Base-by-base conservation (phyloP, 192 early-diverging fungal species). In the Coemansia pectinata region DNA sequence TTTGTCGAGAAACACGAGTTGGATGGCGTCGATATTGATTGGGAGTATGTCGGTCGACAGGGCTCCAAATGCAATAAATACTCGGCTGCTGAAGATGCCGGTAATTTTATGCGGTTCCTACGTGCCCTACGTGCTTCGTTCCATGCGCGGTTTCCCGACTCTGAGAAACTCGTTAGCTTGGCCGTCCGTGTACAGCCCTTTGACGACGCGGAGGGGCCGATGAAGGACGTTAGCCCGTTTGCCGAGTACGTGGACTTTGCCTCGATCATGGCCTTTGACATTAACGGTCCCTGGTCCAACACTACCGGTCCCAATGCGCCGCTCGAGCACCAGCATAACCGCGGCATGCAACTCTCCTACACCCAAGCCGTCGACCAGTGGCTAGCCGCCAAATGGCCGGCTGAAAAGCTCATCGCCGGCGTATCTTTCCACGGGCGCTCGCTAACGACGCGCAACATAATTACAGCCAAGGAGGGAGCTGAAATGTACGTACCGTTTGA, bases 181-280 rank as follows among this genome's bases (percentile, higher is more conserved):
- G 91, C 93, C 4, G 86, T 86, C 1, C 80, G 85, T 33, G 85
- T 88, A 27, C 77, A 85, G 31, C 87, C 91, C 0, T 90, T 91
- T 69, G 85, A 86, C 23, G 73, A 71, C 14, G 52, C 77, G 9
- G 73, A 77, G 19, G 86, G 88, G 0, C 74, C 81, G 33, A 70
- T 91, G 63, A 71, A 71, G 10, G 86, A 91, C 34, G 84, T 91
- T 5, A 80, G 76, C 39, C 84, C 71, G 11, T 90, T 86, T 73
- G 87, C 86, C 59, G 82, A 87, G 66, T 86, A 83, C 36, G 83
- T 93, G 2, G 85, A 89, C 71, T 87, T 84, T 48, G 87, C 91
- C 34, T 90, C 90, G 19, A 62, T 95, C 25, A 84, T 91, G 86
- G 87, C 87, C 2, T 91, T 92, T 59, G 90, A 90, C 70, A 80